Base-by-base conservation (phyloP, 2,329 filamentous ascomycete species). In the Botrytis tulipae region DNA sequence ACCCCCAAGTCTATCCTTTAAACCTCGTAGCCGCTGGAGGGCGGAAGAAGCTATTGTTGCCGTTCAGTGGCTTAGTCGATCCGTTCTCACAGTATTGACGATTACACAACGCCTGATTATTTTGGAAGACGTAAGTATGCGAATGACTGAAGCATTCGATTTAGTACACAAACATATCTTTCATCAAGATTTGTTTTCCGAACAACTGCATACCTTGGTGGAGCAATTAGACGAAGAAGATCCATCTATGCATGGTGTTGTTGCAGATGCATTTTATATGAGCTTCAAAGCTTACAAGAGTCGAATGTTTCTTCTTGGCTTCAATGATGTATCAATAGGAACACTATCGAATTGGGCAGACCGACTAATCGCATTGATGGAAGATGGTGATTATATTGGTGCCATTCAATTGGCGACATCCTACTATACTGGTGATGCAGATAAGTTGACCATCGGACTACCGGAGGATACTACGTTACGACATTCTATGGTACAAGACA, bases 241-340 rank as follows among this genome's bases (percentile, higher is more conserved):
- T 78, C 86, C 89, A 0, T 93, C 94, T 0, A 92, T 98, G 90
- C 96, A 98, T 82, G 95, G 95, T 3, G 95, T 98, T 14, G 93
- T 98, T 66, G 95, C 95, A 12, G 96, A 99, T 85, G 96, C 95
- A 0, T 99, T 98, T 78, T 95, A 95, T 81, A 98, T 98, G 94
- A 98, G 95, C 82, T 95, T 98, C 83, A 94, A 93, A 79, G 89
- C 94, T 5, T 99, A 98, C 84, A 99, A 98, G 82, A 95, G 96
- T 8, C 89, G 95, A 44, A 86, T 98, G 51, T 99, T 99, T 80
- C 84, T 98, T 6, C 86, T 99, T 14, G 95, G 96, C n/a, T 95
- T 95, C 83, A 96, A 95, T 80, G 95, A 98, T 80, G 86, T 98
- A 59, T 93, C 94, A 0, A 93, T 98, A 66, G 96, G 96, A 2